Base-by-base conservation (phyloP, 495 filamentous ascomycete genomes). In the Chaetomium tenue region DNA sequence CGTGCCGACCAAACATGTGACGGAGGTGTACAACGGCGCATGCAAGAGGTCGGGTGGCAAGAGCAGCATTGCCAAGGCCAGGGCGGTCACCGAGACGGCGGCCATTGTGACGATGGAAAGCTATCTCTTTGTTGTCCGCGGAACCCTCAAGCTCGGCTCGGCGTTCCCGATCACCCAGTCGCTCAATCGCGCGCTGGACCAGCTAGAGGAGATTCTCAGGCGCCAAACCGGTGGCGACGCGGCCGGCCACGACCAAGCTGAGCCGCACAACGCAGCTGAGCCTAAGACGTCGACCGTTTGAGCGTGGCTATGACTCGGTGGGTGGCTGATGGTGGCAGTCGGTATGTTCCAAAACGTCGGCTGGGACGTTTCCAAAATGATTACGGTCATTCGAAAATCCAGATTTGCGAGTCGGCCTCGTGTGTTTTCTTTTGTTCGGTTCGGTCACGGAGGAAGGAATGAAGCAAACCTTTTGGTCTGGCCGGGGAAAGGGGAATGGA, bases 11-110 rank as follows among this genome's bases (percentile, higher is more conserved):
- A 76, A 87, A 64, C 91, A 97, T 72, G 79, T 96, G 65, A 76
- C 88, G 69, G 80, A 83, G 55, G 84, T 88, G 60, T 97, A 90
- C 74, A 79, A 82, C 50, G 79, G 85, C 57, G 88, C 96, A 76
- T 89, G 88, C 74, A 88, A 88, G 78, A 93, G 91, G 77, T 7
- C 39, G 12, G 13, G 23, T 8, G 30, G 30, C 18, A 25, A 5
- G 8, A 12, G 25, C 47, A 3, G 40, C 0, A 22, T 60, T 0
- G 63, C 50, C 25, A 44, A 9, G 15, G 84, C 86, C 66, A 93
- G 91, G 82, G 92, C 93, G 3, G 73, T 88, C 16, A 76, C 96
- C 66, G 87, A 54, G 63, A 65, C 63, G 23, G 57, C 20, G 26
- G 57, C 42, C 4, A 50, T 60, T 3, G 26, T 65, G 1, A 22